A percentile compares a stretch with the other conserved stretches of the same genome.
Conservation (phyloP, 768 basidiomycete genomes). For the Boletus pseudo-olivaceus region DNA sequence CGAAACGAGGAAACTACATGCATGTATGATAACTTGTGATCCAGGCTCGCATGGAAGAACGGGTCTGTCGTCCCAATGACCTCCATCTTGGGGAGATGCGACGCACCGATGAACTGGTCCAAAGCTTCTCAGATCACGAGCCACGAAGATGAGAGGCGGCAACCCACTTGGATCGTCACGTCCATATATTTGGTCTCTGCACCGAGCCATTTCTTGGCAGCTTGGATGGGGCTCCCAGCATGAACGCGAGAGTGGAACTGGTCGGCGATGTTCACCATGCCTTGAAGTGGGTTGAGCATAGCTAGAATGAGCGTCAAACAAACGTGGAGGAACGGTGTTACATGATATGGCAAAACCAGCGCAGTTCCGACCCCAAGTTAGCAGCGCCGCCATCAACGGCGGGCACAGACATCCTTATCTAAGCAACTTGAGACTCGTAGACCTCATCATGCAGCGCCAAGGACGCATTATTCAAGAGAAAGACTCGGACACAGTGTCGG, state of each 20-base stretch:
- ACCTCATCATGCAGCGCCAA: no score
- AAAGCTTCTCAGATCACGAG: constrained; percentile 1
- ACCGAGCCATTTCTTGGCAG: constrained; percentile 31
- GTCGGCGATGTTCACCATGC: constrained; percentile 13
- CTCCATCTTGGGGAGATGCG: constrained; percentile 67
- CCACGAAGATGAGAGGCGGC: not conserved
- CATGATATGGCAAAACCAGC: not conserved
- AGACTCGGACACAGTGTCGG: no score
- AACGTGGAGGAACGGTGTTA: not conserved
- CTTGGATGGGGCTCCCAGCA: constrained; percentile 22
- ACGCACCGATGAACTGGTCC: constrained; percentile 65
- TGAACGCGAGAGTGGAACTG: constrained; percentile 2
- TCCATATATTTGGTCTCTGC: constrained; percentile 50
- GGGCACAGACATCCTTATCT: constrained; percentile 4
- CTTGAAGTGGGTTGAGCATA: constrained; percentile 14
- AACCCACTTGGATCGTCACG: constrained; percentile 49
- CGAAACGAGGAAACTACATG: constrained; percentile 31
- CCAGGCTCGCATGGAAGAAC: constrained; percentile 67
- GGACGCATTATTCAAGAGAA: no score
- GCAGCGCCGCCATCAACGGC: not conserved
- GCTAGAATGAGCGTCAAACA: not conserved
- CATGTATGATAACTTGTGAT: constrained; percentile 63
- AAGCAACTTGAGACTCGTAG: not conserved
- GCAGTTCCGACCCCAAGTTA: not conserved
- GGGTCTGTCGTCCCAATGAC: constrained; percentile 62